These are phyloP conservation scores for Beauveria australis DNA, from an alignment of 2,329 filamentous ascomycete species.

Conservation along the genomic window DNA sequence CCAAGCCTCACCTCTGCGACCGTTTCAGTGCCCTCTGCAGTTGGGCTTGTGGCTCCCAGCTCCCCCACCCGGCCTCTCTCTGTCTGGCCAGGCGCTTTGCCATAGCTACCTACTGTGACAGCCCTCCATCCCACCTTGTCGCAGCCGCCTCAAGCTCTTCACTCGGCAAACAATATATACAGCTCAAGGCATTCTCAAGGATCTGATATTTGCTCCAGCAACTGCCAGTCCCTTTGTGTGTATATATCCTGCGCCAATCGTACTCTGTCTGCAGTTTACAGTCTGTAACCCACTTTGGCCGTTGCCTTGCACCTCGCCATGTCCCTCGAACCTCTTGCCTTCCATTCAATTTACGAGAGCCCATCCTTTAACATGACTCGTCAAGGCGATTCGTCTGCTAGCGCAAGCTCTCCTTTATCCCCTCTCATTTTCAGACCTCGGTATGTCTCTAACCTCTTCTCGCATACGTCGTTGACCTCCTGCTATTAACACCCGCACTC, in stretches of 20 bases:
- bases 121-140: background rate
- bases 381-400: slow-evolving; percentile 1
- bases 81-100: slow-evolving; percentile 3
- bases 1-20: background rate
- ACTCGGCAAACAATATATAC: background rate
- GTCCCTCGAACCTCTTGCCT: background rate
- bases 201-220: background rate
- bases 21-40: background rate
- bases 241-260: slow-evolving; percentile 6
- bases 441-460: slow-evolving; percentile 30
- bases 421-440: slow-evolving; percentile 41
- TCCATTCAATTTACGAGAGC: background rate
- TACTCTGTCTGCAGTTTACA: background rate
- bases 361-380: background rate
- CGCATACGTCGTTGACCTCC: background rate
- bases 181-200: background rate
- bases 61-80: slow-evolving; percentile 2
- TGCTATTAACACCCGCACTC: background rate
- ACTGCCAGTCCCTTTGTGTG: background rate
- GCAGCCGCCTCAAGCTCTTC: background rate
- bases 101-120: background rate
- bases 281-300: background rate
- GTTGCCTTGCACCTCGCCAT: background rate
- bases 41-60: background rate
- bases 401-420: slow-evolving; percentile 23